Base-by-base conservation (phyloP, 2,329 filamentous ascomycete species). In the Colletotrichum trifolii region DNA sequence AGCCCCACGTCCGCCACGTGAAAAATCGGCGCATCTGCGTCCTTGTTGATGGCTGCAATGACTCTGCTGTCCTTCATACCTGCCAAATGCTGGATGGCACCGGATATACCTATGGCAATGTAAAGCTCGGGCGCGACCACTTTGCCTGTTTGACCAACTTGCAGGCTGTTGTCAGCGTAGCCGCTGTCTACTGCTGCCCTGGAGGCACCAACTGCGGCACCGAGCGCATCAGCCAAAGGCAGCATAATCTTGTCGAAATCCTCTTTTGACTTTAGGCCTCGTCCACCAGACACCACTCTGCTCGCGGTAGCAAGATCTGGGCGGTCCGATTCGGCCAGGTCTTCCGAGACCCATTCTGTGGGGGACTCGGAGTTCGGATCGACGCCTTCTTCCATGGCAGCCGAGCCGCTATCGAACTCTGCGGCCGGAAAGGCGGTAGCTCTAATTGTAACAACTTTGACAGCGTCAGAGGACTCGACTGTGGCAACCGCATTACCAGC, bases 1-100 rank as follows among this genome's bases (percentile, higher is more conserved):
- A 99, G 83, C 11, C 96, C 96, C 58, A 98, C 94, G 79, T 99
- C 96, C 5, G 96, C 96, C 64, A 99, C 89, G 81, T 99, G 96
- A 85, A 99, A 99, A 72, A 99, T 99, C 36, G 96, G 96, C 62
- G 96, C 96, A 79, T 99, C 96, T 5, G 89, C 84, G 75, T 99
- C 96, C 83, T 99, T 99, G 85, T 99, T 99, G 76, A 99, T 98
- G 12, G 93, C 93, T 25, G 95, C 96, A 81, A 99, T 99, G 64
- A 99, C 96, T 84, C 99, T 99, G 84, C 94, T 97, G 76, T 99
- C 96, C 87, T 99, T 99, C 96, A 99, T 99, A 76, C 96, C 96
- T 38, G 96, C 96, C 80, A 99, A 80, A 84, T 99, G 96, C 82
- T 99, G 96, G 72, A 99, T 99, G 25, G 96, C 96, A 58, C 96